Base-by-base conservation (phyloP, 495 filamentous ascomycete species). In the Penicillium cataractarum region DNA sequence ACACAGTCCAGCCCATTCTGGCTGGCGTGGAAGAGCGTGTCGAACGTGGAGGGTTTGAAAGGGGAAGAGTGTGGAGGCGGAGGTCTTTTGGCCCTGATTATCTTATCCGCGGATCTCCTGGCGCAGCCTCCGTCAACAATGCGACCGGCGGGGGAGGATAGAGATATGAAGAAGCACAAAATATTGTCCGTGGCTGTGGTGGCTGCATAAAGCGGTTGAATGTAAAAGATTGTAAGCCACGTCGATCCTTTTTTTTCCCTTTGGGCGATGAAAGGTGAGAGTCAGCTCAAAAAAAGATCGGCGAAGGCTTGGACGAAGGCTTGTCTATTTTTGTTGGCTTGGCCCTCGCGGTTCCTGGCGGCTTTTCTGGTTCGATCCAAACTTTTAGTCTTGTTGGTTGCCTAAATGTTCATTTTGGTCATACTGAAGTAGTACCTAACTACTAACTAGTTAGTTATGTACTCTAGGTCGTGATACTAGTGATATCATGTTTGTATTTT, bases 1-100 rank as follows among this genome's bases (percentile, higher is more conserved):
- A 85, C 62, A 72, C 67, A 44, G 79, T 77, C 82, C 81, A 83
- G 58, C 71, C 76, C 80, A 83, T 82, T 58, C 58, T 78, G 56
- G 71, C 69, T 69, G 63, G 51, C 19, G 55, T 37, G 53, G 51
- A 59, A 44, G 21, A 19, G 22, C 22, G 27, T 32, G 58, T 53
- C 7, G 44, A 40, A 17, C 29, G 17, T 24, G 57, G 31, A 60
- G 49, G 10, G 46, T 46, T 40, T 29, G 58, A 60, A 54, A 60
- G 58, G 54, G 29, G 60, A 51, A 40, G 63, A 65, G 63, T 26
- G 51, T 39, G 55, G 31, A 56, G 40, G 50, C 0, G 33, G 48
- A 44, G 17, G 52, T 49, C 53, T 55, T 68, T 67, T 55, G 37
- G 17, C 42, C 46, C 42, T 37, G 58, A 44, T 71, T 71, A 64